Conservation (phyloP, 2,329 filamentous ascomycete genomes). For the Fusarium tuaranense region DNA sequence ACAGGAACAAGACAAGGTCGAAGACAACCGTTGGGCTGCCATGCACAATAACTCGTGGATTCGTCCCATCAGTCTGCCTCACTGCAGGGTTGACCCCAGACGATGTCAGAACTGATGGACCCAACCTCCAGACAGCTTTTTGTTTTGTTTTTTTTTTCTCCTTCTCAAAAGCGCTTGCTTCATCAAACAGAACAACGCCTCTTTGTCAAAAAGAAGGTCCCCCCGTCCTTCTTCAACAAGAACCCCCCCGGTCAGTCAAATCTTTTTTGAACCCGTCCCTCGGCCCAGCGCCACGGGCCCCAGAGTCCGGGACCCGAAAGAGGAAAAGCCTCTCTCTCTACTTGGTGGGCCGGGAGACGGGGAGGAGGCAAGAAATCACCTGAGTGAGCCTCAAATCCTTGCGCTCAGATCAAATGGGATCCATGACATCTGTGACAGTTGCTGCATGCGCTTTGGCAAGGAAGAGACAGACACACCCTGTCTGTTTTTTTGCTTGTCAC, state of each 20-base stretch:
- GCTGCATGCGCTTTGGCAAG: background rate
- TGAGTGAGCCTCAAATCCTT: constrained; percentile 29
- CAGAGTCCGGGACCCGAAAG: constrained; percentile 9
- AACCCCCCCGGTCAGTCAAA: constrained; percentile 15
- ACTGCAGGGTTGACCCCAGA: constrained; percentile 2
- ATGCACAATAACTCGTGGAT: constrained; percentile 1
- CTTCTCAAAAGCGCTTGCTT: background rate
- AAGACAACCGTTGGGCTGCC: background rate
- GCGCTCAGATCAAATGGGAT: constrained; percentile 2
- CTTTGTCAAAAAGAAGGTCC: background rate
- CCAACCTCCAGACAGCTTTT: background rate
- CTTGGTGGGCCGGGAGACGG: constrained; percentile 16
- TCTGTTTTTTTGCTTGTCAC: background rate
- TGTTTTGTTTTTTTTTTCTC: background rate
- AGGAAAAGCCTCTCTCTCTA: constrained; percentile 10
- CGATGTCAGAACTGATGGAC: background rate
- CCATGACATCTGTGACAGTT: constrained; percentile 1
- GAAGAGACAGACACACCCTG: background rate
- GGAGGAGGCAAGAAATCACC: constrained; percentile 15
- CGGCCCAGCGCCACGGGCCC: constrained; percentile 19
- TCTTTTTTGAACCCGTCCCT: constrained; percentile 12
- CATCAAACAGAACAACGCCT: background rate
- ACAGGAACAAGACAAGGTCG: background rate
- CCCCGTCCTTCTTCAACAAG: constrained; percentile 19
- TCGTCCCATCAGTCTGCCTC: constrained; percentile 1